These are phyloP conservation scores for Xylaria curta DNA, from an alignment of 495 filamentous ascomycete species.

Conservation along the genomic window DNA sequence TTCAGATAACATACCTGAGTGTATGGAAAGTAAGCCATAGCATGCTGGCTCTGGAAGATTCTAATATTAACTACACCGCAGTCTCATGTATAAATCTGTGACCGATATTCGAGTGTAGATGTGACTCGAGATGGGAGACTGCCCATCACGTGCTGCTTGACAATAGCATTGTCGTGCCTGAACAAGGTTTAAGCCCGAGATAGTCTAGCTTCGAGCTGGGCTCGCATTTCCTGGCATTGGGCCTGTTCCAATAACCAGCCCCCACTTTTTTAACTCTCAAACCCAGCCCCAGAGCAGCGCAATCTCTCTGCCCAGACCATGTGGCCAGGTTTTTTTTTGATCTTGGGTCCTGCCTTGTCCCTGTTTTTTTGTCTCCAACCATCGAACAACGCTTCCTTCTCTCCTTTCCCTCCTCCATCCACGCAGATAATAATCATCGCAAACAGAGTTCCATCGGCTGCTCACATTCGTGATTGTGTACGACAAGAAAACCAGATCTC, in stretches of 20 bases:
- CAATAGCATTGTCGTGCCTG: slow-evolving; percentile 4
- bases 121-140: neutral
- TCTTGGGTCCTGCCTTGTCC: neutral
- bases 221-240: too few species aligned
- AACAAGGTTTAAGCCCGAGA: neutral
- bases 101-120: neutral
- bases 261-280: neutral
- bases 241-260: too few species aligned
- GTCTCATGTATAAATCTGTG: neutral
- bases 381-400: neutral
- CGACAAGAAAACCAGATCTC: slow-evolving; percentile 1
- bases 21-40: neutral
- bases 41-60: neutral
- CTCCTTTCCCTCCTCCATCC: slow-evolving; percentile 5
- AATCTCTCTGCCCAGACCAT: slow-evolving; percentile 1
- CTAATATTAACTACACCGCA: neutral
- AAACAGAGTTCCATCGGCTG: slow-evolving; percentile 12
- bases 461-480: slow-evolving; percentile 23
- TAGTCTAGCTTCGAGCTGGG: neutral
- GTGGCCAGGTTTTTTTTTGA: slow-evolving; percentile 13
- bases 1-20: too few species aligned
- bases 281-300: slow-evolving; percentile 4
- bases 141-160: slow-evolving; percentile 1
- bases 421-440: slow-evolving; percentile 18
- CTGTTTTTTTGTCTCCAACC: neutral